These are phyloP conservation scores for Paratinospora sagittata DNA, from an alignment of 164 flowering plant species.

Conservation along the genomic window DNA sequence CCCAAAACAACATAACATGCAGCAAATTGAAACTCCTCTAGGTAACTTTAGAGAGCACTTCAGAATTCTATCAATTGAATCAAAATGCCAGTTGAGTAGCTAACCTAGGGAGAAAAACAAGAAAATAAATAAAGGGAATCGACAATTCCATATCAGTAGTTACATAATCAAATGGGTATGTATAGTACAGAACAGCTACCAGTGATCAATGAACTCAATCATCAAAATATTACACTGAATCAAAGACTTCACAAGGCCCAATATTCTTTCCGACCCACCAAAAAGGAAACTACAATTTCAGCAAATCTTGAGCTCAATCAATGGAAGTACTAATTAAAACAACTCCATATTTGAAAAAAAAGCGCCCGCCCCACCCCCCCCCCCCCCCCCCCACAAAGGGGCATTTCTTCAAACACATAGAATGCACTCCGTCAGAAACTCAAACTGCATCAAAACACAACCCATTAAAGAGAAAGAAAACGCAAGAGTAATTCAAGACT, in stretches of 20 bases:
- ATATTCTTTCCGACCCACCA: neutral
- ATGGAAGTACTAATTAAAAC: neutral
- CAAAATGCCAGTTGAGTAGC: too few relatives aligned
- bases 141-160: too few relatives aligned
- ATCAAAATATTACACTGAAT: too few relatives aligned
- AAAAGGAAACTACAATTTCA: neutral
- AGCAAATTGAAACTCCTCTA: too few relatives aligned
- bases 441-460: neutral
- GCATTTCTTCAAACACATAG: constrained; percentile 9
- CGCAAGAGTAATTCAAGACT: neutral
- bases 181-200: too few relatives aligned
- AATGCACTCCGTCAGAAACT: neutral
- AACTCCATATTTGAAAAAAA: neutral
- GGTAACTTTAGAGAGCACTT: too few relatives aligned
- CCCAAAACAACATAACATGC: neutral
- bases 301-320: neutral
- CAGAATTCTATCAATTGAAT: neutral
- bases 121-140: neutral
- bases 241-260: neutral
- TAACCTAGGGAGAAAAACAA: neutral
- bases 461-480: neutral
- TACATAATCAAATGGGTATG: too few relatives aligned
- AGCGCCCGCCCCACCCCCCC: too few relatives aligned
- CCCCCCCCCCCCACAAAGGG: neutral
- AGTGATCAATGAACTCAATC: too few relatives aligned